Conservation (phyloP, 768 basidiomycete genomes). For the Collybia sordida region DNA sequence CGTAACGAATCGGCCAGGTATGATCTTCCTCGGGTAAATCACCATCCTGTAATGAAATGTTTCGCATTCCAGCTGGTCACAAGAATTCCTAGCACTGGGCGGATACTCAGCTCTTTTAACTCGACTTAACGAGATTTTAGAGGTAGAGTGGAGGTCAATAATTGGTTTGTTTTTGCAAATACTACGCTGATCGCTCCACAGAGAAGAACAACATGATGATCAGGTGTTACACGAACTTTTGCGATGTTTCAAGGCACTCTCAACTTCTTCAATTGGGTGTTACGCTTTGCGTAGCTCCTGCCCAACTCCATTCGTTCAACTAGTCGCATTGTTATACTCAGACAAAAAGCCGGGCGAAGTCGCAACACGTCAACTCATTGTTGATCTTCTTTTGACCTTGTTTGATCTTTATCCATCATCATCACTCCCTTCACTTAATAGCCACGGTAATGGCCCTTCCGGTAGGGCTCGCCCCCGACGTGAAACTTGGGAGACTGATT, state of each 20-base stretch:
- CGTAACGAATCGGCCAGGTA: conserved; percentile 91
- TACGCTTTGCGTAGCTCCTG: conserved; percentile 87
- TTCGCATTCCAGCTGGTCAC: conserved; percentile 69
- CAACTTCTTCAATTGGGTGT: conserved; percentile 87
- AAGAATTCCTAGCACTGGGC: conserved; percentile 78
- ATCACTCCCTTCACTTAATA: conserved; percentile 55
- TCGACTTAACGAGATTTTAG: conserved; percentile 85
- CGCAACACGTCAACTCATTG: conserved; percentile 83
- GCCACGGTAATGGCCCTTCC: conserved; percentile 15
- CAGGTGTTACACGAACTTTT: conserved; percentile 89
- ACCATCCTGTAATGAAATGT: neutral
- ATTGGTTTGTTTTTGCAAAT: neutral
- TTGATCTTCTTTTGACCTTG: conserved; percentile 82
- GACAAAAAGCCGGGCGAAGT: conserved; percentile 99
- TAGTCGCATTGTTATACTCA: conserved; percentile 85
- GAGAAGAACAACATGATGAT: conserved; percentile 98
- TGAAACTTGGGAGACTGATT: conserved; percentile 59
- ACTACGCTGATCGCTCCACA: conserved; percentile 25
- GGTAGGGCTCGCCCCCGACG: conserved; percentile 34
- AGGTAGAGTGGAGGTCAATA: conserved; percentile 95
- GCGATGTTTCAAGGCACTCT: conserved; percentile 91
- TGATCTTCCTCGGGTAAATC: neutral
- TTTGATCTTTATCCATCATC: conserved; percentile 87
- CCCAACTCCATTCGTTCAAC: conserved; percentile 83
- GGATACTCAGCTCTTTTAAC: conserved; percentile 86